Evolutionary conservation across 2,329 filamentous ascomycete species (phyloP), one percentile per base, ranked within the genome.

Genomic region (Sporothrix brasiliensis): DNA sequence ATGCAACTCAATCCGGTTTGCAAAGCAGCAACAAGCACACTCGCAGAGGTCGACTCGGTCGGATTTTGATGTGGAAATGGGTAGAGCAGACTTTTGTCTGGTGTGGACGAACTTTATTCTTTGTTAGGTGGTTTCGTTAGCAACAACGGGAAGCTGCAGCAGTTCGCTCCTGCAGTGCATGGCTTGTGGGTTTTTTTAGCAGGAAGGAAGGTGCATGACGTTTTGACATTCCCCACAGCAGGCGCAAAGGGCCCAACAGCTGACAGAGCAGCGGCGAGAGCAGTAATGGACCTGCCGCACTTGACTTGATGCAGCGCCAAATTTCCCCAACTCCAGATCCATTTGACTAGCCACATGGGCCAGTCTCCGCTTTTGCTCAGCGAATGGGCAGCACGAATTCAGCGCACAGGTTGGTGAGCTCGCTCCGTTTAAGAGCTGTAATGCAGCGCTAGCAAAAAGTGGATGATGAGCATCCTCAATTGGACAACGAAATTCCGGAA

Each of bases 301-400:
- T 66, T 66, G 44, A 27, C 63, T 34, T 21, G 63, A 66, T 66
- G 63, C 63, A 66, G 63, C 63, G 47, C 47, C 63, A 53, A 52
- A 41, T n/a, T 30, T 34, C 6, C 65, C 34, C 58, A 21, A 63
- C 19, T 44, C 16, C 41, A 47, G 60, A 60, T 21, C 50, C 53
- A 44, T n/a, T 47, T 68, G 65, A 53, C 69, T 47, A 56, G 39
- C 52, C 69, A 70, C 69, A 70, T 70, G 69, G 69, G 65, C 49
- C 21, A 3, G 27, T 16, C 47, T 47, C 63, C 69, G 65, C 65
- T 67, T 70, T 68, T 63, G 54, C 44, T 70, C 54, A 65, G 44
- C 69, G 44, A 67, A 44, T 53, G 53, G 63, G 50, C 14, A n/a
- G 27, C 69, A 13, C 66, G 39, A 60, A 30, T 67, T 14, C 34